A percentile compares a stretch with the other conserved stretches of the same genome.
Conservation (phyloP, 306 rosid species). For the Acacia crassicarpa region DNA sequence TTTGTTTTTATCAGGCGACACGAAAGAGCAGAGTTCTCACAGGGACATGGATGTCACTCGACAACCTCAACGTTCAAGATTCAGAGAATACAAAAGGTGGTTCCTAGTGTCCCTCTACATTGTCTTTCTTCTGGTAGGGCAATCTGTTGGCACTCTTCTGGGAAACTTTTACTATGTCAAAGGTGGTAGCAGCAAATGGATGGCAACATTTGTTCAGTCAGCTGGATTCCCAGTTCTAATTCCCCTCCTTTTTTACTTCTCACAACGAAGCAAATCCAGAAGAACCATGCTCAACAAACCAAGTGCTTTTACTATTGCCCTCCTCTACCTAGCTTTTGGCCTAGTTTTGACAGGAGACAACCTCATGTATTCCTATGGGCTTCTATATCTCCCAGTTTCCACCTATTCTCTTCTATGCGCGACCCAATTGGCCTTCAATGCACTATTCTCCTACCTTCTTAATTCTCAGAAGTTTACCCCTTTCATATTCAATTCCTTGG, state of each 20-base stretch:
- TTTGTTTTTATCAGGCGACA: constrained; percentile 29
- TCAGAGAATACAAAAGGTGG: constrained; percentile 51
- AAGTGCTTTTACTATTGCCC: constrained; percentile 13
- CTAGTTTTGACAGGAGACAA: constrained; percentile 37
- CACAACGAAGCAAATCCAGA: constrained; percentile 9
- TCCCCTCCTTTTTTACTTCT: constrained; percentile 42
- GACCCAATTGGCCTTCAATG: constrained; percentile 67
- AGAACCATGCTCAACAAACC: constrained; percentile 15
- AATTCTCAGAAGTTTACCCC: constrained; percentile 64
- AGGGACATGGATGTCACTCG: constrained; percentile 4
- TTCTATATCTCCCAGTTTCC: constrained; percentile 59
- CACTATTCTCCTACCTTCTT: constrained; percentile 52
- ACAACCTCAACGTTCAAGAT: constrained; percentile 21
- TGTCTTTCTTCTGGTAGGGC: constrained; percentile 47
- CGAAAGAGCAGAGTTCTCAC: constrained; percentile 2
- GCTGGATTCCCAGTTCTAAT: constrained; percentile 65
- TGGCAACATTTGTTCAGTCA: constrained; percentile 69
- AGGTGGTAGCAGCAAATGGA: constrained; percentile 75
- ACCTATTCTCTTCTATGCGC: constrained; percentile 63
- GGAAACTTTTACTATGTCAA: constrained; percentile 61
- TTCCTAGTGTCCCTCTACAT: constrained; percentile 42
- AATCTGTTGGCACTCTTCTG: constrained; percentile 56
- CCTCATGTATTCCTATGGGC: constrained; percentile 68
- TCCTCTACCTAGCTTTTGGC: constrained; percentile 48
- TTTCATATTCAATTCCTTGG: constrained; percentile 50